These are phyloP conservation scores for Madurella mycetomatis DNA, from an alignment of 2,329 filamentous ascomycete genomes.

Conservation along the genomic window DNA sequence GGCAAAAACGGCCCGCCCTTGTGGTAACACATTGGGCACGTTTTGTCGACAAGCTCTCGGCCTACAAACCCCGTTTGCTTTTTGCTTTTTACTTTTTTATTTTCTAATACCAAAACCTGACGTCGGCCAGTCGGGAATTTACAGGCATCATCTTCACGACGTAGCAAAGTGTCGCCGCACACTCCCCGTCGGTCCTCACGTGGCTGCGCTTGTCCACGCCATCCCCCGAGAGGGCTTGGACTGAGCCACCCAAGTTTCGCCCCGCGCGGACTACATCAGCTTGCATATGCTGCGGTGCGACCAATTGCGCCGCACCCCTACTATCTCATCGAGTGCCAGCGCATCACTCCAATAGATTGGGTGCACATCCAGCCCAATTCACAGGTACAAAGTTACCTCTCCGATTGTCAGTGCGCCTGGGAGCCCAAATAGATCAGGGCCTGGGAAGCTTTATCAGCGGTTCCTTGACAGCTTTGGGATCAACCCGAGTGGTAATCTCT, in stretches of 20 bases:
- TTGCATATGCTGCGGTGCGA: conserved; percentile 57
- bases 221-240: conserved; percentile 31
- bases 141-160: conserved; percentile 27
- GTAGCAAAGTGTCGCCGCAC: conserved; percentile 3
- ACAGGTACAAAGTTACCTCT: conserved; percentile 41
- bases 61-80: no score
- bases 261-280: conserved; percentile 45
- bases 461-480: conserved; percentile 11
- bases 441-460: conserved; percentile 26
- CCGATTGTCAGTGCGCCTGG: conserved; percentile 37
- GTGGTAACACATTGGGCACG: background rate
- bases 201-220: conserved; percentile 38
- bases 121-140: conserved; percentile 13
- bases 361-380: conserved; percentile 43
- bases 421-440: conserved; percentile 40
- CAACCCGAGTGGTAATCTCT: conserved; percentile 19
- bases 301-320: conserved; percentile 50
- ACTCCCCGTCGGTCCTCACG: conserved; percentile 34
- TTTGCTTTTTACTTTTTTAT: conserved; percentile 3
- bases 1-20: conserved; percentile 20
- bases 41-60: conserved; percentile 25
- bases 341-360: conserved; percentile 58
- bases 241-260: conserved; percentile 35
- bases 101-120: conserved; percentile 2
- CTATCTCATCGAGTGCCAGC: conserved; percentile 54